Conservation (phyloP, 805 yeast species). For the Starmera caribaea region DNA sequence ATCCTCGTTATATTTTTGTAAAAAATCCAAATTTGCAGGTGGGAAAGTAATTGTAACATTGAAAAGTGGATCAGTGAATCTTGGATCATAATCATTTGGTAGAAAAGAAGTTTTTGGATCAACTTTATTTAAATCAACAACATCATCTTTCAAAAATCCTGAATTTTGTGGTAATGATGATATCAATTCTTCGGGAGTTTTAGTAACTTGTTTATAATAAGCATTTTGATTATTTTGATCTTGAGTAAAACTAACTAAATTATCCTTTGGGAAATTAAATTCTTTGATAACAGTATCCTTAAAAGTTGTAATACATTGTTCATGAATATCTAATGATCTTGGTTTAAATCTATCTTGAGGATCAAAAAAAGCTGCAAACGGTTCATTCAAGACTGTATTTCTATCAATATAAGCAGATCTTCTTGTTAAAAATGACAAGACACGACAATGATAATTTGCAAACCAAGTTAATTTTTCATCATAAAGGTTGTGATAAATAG, state of each 20-base stretch:
- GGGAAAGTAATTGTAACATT: slow-evolving; percentile 7
- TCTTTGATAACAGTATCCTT: slow-evolving; percentile 7
- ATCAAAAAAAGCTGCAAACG: slow-evolving; percentile 9
- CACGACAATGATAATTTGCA: slow-evolving; percentile 13
- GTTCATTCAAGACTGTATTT: slow-evolving; percentile 11
- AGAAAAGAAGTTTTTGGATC: slow-evolving; percentile 7
- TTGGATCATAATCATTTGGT: slow-evolving; percentile 15
- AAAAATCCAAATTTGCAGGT: slow-evolving; percentile 6
- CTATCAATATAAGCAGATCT: slow-evolving; percentile 10
- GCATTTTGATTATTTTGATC: not conserved
- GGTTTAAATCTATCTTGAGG: slow-evolving; percentile 9
- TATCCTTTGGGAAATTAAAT: slow-evolving; percentile 12
- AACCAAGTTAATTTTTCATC: slow-evolving; percentile 4
- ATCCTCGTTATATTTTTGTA: slow-evolving; percentile 13
- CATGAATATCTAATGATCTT: slow-evolving; percentile 13
- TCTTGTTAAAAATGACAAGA: slow-evolving; percentile 12
- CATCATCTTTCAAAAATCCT: not conserved
- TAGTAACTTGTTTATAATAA: no score
- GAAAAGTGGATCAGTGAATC: slow-evolving; percentile 14
- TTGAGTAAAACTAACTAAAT: slow-evolving; percentile 1
- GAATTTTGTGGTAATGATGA: not conserved
- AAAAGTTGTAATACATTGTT: slow-evolving; percentile 10
- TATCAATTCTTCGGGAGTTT: no score
- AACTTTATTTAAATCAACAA: slow-evolving; percentile 5
- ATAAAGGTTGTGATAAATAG: slow-evolving; percentile 1